These are phyloP conservation scores for Corinectria fuckeliana DNA, from an alignment of 2,329 filamentous ascomycete genomes.

Conservation along the genomic window DNA sequence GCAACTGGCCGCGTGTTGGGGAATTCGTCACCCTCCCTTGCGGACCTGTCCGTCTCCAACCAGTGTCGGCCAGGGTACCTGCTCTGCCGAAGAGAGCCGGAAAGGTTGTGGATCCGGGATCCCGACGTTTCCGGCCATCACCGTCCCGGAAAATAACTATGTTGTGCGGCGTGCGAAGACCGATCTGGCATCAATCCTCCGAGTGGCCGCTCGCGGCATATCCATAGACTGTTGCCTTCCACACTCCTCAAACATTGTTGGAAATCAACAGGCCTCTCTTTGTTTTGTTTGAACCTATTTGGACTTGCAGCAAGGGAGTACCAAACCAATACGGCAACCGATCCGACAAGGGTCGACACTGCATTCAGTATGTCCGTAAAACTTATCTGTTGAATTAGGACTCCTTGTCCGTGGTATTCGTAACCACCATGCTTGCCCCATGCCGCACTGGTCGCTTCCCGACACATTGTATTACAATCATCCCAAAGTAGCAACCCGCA, in stretches of 20 bases:
- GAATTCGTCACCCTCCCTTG: constrained; percentile 3
- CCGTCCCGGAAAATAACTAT: constrained; percentile 9
- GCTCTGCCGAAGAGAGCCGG: constrained; percentile 5
- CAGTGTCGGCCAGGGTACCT: constrained; percentile 14
- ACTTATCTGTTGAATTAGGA: not conserved
- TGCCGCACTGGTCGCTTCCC: not conserved
- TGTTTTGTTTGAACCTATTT: not conserved
- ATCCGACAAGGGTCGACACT: not conserved
- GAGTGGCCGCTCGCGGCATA: constrained; percentile 15
- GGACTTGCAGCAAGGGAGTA: not conserved
- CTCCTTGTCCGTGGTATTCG: not conserved
- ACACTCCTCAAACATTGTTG: constrained; percentile 20
- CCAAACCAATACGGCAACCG: not conserved
- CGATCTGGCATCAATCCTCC: constrained; percentile 19
- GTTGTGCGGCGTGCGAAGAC: constrained; percentile 13
- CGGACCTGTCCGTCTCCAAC: constrained; percentile 3
- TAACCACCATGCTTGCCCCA: not conserved
- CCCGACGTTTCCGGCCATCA: constrained; percentile 35
- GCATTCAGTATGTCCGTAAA: not conserved
- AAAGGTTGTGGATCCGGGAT: constrained; percentile 16
- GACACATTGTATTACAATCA: not conserved
- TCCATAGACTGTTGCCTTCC: constrained; percentile 3
- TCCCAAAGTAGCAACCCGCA: not conserved
- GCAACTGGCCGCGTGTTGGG: not conserved
- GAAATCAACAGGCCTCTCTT: not conserved